These are phyloP conservation scores for Suaeda aralocaspica DNA, from an alignment of 148 eudicot genomes.

Conservation along the genomic window DNA sequence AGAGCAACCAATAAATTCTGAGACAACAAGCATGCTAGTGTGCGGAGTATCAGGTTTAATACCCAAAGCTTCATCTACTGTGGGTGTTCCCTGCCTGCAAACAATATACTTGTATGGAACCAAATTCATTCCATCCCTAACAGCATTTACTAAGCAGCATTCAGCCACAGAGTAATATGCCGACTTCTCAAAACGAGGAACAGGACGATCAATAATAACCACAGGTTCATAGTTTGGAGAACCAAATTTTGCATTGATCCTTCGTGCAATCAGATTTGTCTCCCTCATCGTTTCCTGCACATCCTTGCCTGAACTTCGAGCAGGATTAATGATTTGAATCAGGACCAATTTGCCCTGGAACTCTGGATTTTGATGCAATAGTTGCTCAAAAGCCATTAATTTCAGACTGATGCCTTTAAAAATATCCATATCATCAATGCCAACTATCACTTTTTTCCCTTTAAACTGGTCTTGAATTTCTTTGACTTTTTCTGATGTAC, in stretches of 20 bases:
- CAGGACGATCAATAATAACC: constrained; percentile 58
- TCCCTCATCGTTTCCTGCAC: constrained; percentile 54
- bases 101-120: constrained; percentile 69
- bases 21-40: constrained; percentile 68
- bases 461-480: constrained; percentile 51
- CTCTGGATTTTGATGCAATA: constrained; percentile 42
- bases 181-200: constrained; percentile 59
- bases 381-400: constrained; percentile 62
- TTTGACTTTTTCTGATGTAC: constrained; percentile 40
- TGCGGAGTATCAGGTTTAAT: constrained; percentile 33
- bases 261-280: constrained; percentile 40
- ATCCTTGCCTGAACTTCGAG: constrained; percentile 67
- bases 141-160: constrained; percentile 68
- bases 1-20: constrained; percentile 71
- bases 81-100: constrained; percentile 57
- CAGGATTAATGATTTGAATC: constrained; percentile 70
- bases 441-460: constrained; percentile 54
- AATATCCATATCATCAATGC: constrained; percentile 75
- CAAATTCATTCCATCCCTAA: constrained; percentile 72
- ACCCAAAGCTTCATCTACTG: constrained; percentile 42
- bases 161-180: constrained; percentile 77
- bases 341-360: constrained; percentile 52
- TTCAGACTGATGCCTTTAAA: constrained; percentile 73
- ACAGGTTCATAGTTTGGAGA: constrained; percentile 49
- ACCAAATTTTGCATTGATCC: constrained; percentile 59